phyloP scores from a whole-genome alignment of 305 asterid species.

The Rubia peregrina region DNA sequence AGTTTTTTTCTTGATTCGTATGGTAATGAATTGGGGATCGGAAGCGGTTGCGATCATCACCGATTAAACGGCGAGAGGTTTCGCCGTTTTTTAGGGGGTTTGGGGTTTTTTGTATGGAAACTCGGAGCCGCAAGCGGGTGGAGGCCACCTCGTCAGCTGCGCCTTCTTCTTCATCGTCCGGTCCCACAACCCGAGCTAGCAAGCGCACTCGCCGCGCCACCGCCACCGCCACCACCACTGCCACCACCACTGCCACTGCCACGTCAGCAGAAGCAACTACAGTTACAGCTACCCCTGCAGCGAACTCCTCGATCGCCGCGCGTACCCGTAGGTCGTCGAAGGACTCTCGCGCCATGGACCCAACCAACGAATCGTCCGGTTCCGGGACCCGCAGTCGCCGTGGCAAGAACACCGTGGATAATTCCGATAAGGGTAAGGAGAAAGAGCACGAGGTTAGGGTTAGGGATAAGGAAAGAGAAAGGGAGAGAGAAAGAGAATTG shows the following conservation, averaged over 20 bases:
- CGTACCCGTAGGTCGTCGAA: constrained; percentile 62
- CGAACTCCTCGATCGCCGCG: constrained; percentile 42
- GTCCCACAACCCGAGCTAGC: constrained; percentile 71
- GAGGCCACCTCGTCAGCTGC: constrained; percentile 99
- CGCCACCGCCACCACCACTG: constrained; percentile 8
- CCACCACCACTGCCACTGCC: not conserved
- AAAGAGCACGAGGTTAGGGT: constrained; percentile 71
- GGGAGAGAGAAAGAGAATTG: constrained; percentile 46
- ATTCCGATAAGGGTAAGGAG: constrained; percentile 87
- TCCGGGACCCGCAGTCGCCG: constrained; percentile 77
- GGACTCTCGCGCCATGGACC: constrained; percentile 56
- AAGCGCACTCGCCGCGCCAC: constrained; percentile 72
- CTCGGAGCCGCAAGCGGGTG: constrained; percentile 99
- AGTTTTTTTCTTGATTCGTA: constrained; percentile 26
- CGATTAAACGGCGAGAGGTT: constrained; percentile 90
- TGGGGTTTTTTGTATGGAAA: constrained; percentile 98
- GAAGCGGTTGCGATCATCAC: constrained; percentile 64
- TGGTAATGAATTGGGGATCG: constrained; percentile 46
- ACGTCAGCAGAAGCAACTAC: constrained; percentile 4
- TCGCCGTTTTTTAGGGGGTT: constrained; percentile 47
- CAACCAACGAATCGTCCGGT: constrained; percentile 63
- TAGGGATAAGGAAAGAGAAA: constrained; percentile 41
- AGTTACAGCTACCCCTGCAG: constrained; percentile 14
- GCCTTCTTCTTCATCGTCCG: constrained; percentile 44
- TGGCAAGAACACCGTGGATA: constrained; percentile 75